Evolutionary conservation across 345 rosid genomes (phyloP), one percentile per base, ranked within the genome.

Genomic region (Litchi chinensis): DNA sequence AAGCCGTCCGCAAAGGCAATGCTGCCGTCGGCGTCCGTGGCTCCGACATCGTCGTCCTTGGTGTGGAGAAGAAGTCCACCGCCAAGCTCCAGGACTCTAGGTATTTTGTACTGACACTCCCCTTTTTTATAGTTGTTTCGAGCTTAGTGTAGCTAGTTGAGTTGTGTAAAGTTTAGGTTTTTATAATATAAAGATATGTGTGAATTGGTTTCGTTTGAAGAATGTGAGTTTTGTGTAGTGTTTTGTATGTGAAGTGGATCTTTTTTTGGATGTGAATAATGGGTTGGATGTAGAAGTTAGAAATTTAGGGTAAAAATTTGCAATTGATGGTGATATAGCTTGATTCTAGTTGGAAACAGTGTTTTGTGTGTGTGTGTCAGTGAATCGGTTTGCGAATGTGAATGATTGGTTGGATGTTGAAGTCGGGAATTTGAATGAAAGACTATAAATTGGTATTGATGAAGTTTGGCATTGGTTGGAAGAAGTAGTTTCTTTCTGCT

Each of bases 21-120:
- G 99, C 99, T 79, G 98, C 98, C 88, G 98, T 87, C 73, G 90
- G 98, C 12, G 98, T 91, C 68, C 97, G 99, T 12, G 99, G 99
- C 60, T 71, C 86, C 59, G 97, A 95, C 79, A 86, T 87, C 78
- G 90, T 93, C 70, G 99, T 93, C 82, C 96, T 95, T 68, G 97
- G 96, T 52, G 97, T 95, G 75, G 98, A 93, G 90, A 93, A 95
- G 92, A 93, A 95, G 80, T 95, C 99, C 77, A 77, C 95, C 12
- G 93, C 94, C 41, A 95, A 95, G 82, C 98, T 95, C 68, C 98
- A 93, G 84, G 99, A 95, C 82, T 89, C 98, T 18, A 87, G 98
- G 99, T 90, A 48, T 3, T 1, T 46, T 11, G 8, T 46, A 11
- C 52, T 3, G 22, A 24, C 1, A 4, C 10, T 4, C 15, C 26